These are phyloP conservation scores for Punctularia strigosozonata DNA, from an alignment of 768 basidiomycete species.

Conservation along the genomic window DNA sequence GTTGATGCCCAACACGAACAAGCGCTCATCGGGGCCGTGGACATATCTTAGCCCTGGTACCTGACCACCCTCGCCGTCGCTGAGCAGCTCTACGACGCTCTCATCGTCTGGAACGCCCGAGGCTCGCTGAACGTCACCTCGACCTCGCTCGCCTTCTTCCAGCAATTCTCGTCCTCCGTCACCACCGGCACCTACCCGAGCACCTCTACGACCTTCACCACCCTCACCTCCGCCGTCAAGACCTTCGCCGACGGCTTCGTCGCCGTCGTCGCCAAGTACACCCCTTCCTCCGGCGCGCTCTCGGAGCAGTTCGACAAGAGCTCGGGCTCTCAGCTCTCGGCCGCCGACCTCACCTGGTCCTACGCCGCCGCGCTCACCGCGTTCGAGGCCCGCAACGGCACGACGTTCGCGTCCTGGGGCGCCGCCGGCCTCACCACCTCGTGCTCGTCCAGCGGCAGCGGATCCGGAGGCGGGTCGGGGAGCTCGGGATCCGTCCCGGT, in stretches of 20 bases:
- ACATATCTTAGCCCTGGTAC: conserved; percentile 72
- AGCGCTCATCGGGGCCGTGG: no score
- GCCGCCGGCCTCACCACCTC: conserved; percentile 46
- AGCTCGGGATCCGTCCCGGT: conserved; percentile 34
- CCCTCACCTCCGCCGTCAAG: conserved; percentile 35
- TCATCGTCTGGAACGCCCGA: conserved; percentile 50
- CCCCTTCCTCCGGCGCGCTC: conserved; percentile 47
- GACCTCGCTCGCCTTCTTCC: conserved; percentile 63
- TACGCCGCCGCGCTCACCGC: conserved; percentile 61
- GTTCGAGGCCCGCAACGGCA: conserved; percentile 43
- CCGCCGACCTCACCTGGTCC: conserved; percentile 64
- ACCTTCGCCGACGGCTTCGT: conserved; percentile 59
- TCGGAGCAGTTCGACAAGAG: conserved; percentile 50
- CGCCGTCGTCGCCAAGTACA: conserved; percentile 43
- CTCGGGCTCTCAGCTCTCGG: conserved; percentile 46
- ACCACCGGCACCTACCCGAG: conserved; percentile 41
- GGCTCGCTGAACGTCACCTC: conserved; percentile 40
- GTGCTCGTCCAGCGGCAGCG: conserved; percentile 27
- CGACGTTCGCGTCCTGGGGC: conserved; percentile 48
- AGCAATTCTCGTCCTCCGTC: conserved; percentile 39
- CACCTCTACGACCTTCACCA: conserved; percentile 33
- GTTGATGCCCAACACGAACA: no score
- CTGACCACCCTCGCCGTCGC: conserved; percentile 61
- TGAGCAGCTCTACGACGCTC: conserved; percentile 66
- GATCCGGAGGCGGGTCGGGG: conserved; percentile 12